Conservation (phyloP, 768 basidiomycete species). For the Psilocybe subaeruginosa region DNA sequence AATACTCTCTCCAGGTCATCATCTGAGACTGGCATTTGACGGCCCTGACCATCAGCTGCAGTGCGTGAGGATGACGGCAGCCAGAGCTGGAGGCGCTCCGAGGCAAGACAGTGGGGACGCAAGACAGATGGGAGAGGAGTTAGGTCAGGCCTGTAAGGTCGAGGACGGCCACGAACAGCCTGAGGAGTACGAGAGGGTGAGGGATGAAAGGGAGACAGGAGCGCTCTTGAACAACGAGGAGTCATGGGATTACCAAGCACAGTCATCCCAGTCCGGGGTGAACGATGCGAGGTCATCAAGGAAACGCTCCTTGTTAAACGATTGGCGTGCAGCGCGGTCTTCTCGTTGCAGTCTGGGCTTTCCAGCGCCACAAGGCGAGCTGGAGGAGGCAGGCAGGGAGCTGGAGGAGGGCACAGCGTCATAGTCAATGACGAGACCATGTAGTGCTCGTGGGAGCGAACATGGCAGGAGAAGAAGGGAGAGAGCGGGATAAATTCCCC, state of each 20-base stretch:
- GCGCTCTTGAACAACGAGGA: not conserved
- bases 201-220: not conserved
- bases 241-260: not conserved
- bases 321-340: not conserved
- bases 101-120: not conserved
- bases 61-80: not conserved
- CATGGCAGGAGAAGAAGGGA: too few species aligned
- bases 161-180: too few species aligned
- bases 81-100: not conserved
- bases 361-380: not conserved
- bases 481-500: too few species aligned
- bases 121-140: too few species aligned
- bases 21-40: not conserved
- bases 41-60: not conserved
- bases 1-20: slow-evolving; percentile 18
- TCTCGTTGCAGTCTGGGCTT: not conserved
- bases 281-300: not conserved
- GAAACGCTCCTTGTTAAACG: not conserved
- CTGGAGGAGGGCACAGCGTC: not conserved
- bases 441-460: not conserved
- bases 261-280: not conserved
- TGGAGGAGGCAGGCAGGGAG: not conserved
- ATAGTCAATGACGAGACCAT: not conserved
- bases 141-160: too few species aligned
- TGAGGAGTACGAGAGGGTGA: not conserved